Evolutionary conservation across 2,329 filamentous ascomycete species (phyloP), one percentile per base, ranked within the genome.

Genomic region (Penicillium decumbens): DNA sequence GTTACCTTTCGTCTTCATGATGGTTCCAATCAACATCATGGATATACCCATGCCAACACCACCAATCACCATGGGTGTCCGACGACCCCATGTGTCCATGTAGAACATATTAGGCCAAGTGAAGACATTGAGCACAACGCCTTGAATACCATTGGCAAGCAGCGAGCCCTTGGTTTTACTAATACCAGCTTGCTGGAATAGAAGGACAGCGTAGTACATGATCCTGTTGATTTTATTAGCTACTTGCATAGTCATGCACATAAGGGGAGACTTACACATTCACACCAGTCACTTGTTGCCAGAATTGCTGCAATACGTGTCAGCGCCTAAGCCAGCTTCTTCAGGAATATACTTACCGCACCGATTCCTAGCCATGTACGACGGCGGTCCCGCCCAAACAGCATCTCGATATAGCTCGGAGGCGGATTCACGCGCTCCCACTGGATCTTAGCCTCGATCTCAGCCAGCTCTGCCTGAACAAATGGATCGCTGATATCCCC

Each of bases 131-230:
- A 65, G 48, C 7, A 65, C 56, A 10, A 62, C 61, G 1, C 64
- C 64, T 27, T 62, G 58, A 8, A 66, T 57, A 1, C 64, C 64
- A 10, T 65, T 65, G 7, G 64, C 62, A 0, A 66, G 54, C 7
- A 67, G 55, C 0, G 63, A 64, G 3, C 56, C 47, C 3, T 51
- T 51, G 1, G 54, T 60, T 3, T 40, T 54, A 9, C 45, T 50
- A 15, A 66, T 55, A 2, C 64, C 64, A 15, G 63, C 63, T 43
- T 65, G 62, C 37, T 61, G 54, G 43, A 66, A 66, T 4, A 66
- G 51, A 24, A 65, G 63, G 0, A 65, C 63, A 0, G 64, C 64
- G 29, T 66, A 66, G 46, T 66, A 66, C 45, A 66, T 61, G 40
- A 61, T 62, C 20, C 59, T 62, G 18, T 7, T 3, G 33, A 27